These are phyloP conservation scores for Trichophyton rubrum DNA, from an alignment of 2,329 filamentous ascomycete species.

Conservation along the genomic window DNA sequence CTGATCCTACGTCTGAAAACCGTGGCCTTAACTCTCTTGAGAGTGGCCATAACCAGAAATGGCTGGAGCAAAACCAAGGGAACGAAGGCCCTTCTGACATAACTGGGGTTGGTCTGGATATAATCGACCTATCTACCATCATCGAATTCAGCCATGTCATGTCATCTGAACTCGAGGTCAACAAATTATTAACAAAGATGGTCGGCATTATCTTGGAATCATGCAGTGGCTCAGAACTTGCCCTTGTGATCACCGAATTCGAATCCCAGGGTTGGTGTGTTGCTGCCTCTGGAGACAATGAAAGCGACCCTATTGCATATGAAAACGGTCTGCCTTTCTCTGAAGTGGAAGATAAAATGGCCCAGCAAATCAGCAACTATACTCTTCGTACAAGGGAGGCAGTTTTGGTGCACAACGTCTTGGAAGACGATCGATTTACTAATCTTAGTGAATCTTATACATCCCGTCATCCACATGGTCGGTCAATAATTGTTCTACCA, in stretches of 20 bases:
- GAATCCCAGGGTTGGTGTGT: slow-evolving; percentile 47
- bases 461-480: slow-evolving; percentile 43
- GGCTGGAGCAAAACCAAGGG: slow-evolving; percentile 32
- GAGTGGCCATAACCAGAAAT: slow-evolving; percentile 30
- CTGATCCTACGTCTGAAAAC: slow-evolving; percentile 20
- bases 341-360: slow-evolving; percentile 46
- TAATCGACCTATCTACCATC: slow-evolving; percentile 52
- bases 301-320: slow-evolving; percentile 42
- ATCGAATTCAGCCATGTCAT: slow-evolving; percentile 53
- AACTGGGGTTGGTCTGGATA: slow-evolving; percentile 38
- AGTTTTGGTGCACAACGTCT: slow-evolving; percentile 51
- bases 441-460: slow-evolving; percentile 48
- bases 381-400: slow-evolving; percentile 50
- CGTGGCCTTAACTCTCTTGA: slow-evolving; percentile 23
- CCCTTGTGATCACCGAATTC: slow-evolving; percentile 49
- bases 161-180: slow-evolving; percentile 52
- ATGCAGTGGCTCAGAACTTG: slow-evolving; percentile 47
- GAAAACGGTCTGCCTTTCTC: slow-evolving; percentile 44
- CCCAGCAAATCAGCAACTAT: slow-evolving; percentile 50
- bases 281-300: slow-evolving; percentile 47
- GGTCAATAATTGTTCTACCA: slow-evolving; percentile 50
- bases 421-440: slow-evolving; percentile 53
- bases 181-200: slow-evolving; percentile 51
- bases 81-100: slow-evolving; percentile 30
- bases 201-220: slow-evolving; percentile 53